Evolutionary conservation across 768 basidiomycete species (phyloP).

Genomic region (Nevesoporus exiguus): DNA sequence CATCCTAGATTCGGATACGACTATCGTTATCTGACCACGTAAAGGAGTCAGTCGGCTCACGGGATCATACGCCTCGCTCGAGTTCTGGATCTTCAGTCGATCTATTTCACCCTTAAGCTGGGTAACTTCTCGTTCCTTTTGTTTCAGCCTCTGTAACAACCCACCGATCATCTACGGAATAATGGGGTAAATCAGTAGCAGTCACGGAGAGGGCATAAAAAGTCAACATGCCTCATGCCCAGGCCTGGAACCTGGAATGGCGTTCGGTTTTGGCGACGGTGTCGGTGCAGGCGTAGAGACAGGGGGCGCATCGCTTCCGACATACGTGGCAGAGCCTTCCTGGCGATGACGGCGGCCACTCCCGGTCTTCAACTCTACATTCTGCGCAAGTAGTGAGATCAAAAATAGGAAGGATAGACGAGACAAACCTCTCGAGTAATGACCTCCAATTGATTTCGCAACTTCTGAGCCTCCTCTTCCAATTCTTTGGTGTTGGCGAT

Average conservation of each 20-base stretch:
- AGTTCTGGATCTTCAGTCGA: slow-evolving; percentile 54
- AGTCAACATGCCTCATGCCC: slow-evolving; percentile 51
- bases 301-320: slow-evolving; percentile 7
- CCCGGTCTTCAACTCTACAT: neutral
- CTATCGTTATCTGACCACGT: neutral
- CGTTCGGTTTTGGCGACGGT: slow-evolving; percentile 30
- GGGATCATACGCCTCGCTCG: slow-evolving; percentile 52
- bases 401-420: neutral
- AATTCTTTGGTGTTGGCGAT: slow-evolving; percentile 43
- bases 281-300: neutral
- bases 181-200: neutral
- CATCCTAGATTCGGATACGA: slow-evolving; percentile 46
- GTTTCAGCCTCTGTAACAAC: slow-evolving; percentile 72
- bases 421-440: slow-evolving; percentile 60
- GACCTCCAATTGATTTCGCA: slow-evolving; percentile 59
- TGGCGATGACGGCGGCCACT: slow-evolving; percentile 2
- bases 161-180: slow-evolving; percentile 57
- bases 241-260: slow-evolving; percentile 44
- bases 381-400: slow-evolving; percentile 7
- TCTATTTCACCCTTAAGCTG: slow-evolving; percentile 73
- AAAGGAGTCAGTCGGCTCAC: slow-evolving; percentile 38
- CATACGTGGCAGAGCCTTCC: slow-evolving; percentile 18
- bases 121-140: slow-evolving; percentile 82
- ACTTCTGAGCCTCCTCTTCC: slow-evolving; percentile 56
- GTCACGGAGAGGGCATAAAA: neutral